Evolutionary conservation across 2,329 filamentous ascomycete genomes (phyloP).

Genomic region (Diaporthe citrichinensis): DNA sequence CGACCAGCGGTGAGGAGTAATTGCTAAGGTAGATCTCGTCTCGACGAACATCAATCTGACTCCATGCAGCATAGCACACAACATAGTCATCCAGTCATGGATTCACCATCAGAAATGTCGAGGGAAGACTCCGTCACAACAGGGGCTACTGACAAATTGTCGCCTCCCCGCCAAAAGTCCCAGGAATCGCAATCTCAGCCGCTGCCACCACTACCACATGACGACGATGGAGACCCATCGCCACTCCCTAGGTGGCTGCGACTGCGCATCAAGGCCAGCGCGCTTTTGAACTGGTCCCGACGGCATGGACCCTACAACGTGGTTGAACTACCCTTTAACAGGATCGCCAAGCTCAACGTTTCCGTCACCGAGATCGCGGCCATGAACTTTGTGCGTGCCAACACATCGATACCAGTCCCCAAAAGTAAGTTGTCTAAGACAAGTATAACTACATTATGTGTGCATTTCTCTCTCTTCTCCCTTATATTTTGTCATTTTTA

Average conservation of each 20-base stretch:
- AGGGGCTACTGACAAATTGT: neutral
- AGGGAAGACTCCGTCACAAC: neutral
- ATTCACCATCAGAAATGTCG: neutral
- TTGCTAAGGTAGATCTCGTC: neutral
- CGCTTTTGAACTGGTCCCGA: neutral
- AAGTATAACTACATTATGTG: neutral
- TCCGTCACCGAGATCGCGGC: constrained; percentile 49
- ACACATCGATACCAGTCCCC: constrained; percentile 54
- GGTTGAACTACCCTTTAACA: constrained; percentile 30
- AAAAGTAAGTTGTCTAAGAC: constrained; percentile 10
- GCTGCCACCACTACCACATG: neutral
- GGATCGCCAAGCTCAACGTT: constrained; percentile 31
- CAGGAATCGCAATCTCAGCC: neutral
- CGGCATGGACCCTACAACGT: neutral
- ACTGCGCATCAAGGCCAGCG: constrained; percentile 9
- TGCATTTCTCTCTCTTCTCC: neutral
- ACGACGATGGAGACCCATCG: neutral
- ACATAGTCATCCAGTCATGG: neutral
- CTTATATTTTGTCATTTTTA: neutral
- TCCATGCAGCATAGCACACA: neutral
- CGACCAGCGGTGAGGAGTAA: neutral
- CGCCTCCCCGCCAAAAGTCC: neutral
- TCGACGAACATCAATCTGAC: neutral
- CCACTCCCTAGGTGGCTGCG: neutral
- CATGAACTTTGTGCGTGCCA: constrained; percentile 51